These are phyloP conservation scores for Eutrema heterophyllum DNA, from an alignment of 345 rosid species.

Conservation along the genomic window DNA sequence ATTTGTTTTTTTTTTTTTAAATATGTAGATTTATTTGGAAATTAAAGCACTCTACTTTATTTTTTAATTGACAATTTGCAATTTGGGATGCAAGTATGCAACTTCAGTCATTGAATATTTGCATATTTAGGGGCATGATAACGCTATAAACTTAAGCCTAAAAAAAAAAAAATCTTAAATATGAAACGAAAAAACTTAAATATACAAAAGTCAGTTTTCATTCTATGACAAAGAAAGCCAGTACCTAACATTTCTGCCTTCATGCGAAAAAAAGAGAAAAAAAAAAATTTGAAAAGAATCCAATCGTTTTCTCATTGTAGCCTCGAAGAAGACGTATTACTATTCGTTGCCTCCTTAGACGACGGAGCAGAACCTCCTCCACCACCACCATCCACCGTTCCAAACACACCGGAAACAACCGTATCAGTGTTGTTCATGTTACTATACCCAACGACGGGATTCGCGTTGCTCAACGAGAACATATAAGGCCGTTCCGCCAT, in stretches of 20 bases:
- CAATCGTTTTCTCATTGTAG: slow-evolving; percentile 36
- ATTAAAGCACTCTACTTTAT: not conserved
- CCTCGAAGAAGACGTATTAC: slow-evolving; percentile 28
- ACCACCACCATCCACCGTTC: slow-evolving; percentile 19
- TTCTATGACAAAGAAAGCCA: slow-evolving; percentile 35
- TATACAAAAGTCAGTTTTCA: slow-evolving; percentile 33
- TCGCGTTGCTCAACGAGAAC: slow-evolving; percentile 29
- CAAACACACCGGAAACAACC: slow-evolving; percentile 13
- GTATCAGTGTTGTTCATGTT: slow-evolving; percentile 20
- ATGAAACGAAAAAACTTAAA: slow-evolving; percentile 13
- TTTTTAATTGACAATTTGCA: not conserved
- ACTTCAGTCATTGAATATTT: slow-evolving; percentile 5
- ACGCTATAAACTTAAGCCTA: too few species aligned
- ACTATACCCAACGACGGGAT: slow-evolving; percentile 18
- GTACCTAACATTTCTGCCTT: slow-evolving; percentile 40
- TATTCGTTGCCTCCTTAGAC: slow-evolving; percentile 15
- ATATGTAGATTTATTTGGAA: not conserved
- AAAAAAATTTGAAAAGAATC: slow-evolving; percentile 19
- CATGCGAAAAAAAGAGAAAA: slow-evolving; percentile 16
- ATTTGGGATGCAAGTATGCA: not conserved
- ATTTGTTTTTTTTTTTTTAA: not conserved
- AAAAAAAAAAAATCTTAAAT: too few species aligned
- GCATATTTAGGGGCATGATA: not conserved
- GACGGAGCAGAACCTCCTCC: slow-evolving; percentile 27
- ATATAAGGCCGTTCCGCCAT: slow-evolving; percentile 29